These are phyloP conservation scores for Chytriomyces confervae DNA, from an alignment of 192 early-diverging fungal genomes.

Conservation along the genomic window DNA sequence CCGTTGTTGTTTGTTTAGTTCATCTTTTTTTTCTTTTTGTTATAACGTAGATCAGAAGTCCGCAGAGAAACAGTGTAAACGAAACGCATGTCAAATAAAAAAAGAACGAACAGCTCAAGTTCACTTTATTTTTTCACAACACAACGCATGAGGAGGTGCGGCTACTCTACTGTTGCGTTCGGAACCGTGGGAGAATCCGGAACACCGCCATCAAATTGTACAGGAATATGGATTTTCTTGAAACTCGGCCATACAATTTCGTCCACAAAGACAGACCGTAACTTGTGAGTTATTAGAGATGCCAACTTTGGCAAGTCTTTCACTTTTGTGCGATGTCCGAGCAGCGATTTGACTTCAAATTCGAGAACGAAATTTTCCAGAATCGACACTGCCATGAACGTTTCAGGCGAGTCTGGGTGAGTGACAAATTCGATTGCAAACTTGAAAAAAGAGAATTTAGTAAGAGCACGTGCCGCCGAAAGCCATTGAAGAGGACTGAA, in stretches of 20 bases:
- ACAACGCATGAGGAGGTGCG: no score
- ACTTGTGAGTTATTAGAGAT: slow-evolving; percentile 75
- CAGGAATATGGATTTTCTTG: slow-evolving; percentile 67
- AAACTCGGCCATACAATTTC: slow-evolving; percentile 78
- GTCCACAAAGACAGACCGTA: slow-evolving; percentile 73
- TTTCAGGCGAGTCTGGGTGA: slow-evolving; percentile 51
- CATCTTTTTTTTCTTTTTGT: no score
- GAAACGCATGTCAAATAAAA: no score
- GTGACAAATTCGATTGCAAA: slow-evolving; percentile 63
- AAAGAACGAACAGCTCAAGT: no score
- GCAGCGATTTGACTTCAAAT: slow-evolving; percentile 85
- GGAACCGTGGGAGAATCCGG: not conserved
- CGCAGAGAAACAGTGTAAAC: no score
- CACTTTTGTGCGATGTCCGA: slow-evolving; percentile 96
- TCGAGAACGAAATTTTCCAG: slow-evolving; percentile 69
- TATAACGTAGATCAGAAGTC: no score
- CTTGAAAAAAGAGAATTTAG: slow-evolving; percentile 15
- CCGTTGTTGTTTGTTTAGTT: no score
- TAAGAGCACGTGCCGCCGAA: no score
- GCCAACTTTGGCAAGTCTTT: slow-evolving; percentile 95
- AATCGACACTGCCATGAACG: slow-evolving; percentile 55
- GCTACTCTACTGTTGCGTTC: no score
- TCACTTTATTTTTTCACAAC: no score
- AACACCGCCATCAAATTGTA: slow-evolving; percentile 14
- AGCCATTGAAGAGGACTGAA: slow-evolving; percentile 44